Conservation (phyloP, 345 rosid genomes). For the Rhodomyrtus tomentosa region DNA sequence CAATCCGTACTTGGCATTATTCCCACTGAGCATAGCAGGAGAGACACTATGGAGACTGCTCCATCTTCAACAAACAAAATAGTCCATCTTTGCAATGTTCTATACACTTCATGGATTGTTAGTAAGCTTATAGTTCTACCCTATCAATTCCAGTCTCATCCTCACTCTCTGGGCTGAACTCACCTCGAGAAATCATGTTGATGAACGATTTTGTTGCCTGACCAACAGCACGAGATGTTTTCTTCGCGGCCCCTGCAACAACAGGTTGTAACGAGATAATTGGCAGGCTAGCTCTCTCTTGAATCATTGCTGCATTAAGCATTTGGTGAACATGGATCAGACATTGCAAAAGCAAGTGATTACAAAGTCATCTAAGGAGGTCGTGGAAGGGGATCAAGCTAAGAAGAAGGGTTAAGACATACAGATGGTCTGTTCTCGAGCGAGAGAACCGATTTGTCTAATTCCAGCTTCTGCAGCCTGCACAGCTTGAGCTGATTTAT, state of each 20-base stretch:
- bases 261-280: conserved; percentile 68
- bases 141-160: conserved; percentile 20
- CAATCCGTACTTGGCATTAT: background rate
- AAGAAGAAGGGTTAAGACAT: conserved; percentile 10
- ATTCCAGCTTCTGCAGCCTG: conserved; percentile 90
- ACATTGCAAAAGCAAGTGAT: background rate
- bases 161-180: conserved; percentile 16
- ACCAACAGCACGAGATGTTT: conserved; percentile 71
- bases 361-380: background rate
- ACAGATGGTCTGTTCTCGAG: conserved; percentile 81
- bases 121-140: background rate
- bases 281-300: conserved; percentile 86
- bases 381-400: background rate
- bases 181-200: conserved; percentile 51
- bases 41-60: background rate
- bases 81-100: background rate
- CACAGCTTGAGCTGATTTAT: conserved; percentile 85
- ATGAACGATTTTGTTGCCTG: conserved; percentile 63
- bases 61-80: background rate
- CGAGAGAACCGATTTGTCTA: conserved; percentile 62
- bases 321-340: background rate
- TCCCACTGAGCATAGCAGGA: background rate
- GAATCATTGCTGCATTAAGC: conserved; percentile 57
- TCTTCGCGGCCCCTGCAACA: conserved; percentile 69
- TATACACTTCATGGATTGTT: background rate